phyloP scores from a whole-genome alignment of 1,284 basidiomycete species.

The Trichosporon sp. region DNA sequence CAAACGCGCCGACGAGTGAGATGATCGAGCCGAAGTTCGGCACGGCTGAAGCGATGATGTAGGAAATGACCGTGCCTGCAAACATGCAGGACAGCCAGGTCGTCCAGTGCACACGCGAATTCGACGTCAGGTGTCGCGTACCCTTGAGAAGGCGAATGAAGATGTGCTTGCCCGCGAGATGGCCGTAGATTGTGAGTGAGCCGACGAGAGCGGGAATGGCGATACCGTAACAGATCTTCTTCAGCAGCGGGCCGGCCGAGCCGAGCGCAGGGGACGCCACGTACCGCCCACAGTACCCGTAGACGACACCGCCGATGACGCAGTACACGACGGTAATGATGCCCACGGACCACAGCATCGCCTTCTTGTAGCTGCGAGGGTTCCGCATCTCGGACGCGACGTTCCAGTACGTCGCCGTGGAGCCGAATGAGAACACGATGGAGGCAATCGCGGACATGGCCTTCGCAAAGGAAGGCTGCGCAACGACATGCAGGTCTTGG shows the following conservation, averaged over 20 bases:
- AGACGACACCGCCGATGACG: conserved; percentile 26
- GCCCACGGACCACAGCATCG: conserved; percentile 17
- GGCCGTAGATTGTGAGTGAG: conserved; percentile 34
- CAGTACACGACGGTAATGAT: conserved; percentile 17
- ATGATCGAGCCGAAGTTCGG: conserved; percentile 15
- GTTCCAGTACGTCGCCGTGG: conserved; percentile 30
- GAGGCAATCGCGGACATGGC: conserved; percentile 24
- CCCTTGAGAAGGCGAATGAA: conserved; percentile 61
- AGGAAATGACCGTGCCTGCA: conserved; percentile 13
- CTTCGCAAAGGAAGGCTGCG: conserved; percentile 27
- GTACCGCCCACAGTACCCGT: conserved; percentile 43
- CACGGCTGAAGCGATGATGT: conserved; percentile 23
- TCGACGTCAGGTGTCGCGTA: conserved; percentile 58
- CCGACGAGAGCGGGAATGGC: conserved; percentile 44
- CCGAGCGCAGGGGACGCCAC: conserved; percentile 50
- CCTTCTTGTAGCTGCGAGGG: conserved; percentile 29
- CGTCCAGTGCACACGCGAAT: conserved; percentile 58
- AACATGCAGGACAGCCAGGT: conserved; percentile 53
- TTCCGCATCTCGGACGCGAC: conserved; percentile 42
- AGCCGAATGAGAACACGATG: conserved; percentile 26
- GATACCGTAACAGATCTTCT: conserved; percentile 45
- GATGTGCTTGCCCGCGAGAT: conserved; percentile 58
- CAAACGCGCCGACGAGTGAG: conserved; percentile 11
- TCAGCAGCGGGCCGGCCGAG: conserved; percentile 46
- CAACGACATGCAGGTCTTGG: conserved; percentile 22